Base-by-base conservation (phyloP, 164 flowering plant genomes). In the Taxillus chinensis region DNA sequence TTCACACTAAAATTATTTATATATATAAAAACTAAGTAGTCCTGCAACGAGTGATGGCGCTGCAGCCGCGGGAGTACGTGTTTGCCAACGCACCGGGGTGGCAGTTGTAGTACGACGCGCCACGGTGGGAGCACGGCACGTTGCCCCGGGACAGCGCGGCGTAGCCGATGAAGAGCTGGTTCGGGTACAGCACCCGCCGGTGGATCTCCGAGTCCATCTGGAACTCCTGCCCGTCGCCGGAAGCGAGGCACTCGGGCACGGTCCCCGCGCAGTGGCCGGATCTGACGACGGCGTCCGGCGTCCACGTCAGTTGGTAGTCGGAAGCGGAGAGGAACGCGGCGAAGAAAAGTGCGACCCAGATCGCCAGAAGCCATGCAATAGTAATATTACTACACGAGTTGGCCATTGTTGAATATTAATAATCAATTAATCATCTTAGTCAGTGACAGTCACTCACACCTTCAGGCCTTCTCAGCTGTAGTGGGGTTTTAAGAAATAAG, bases 61-160 rank as follows among this genome's bases (percentile, higher is more conserved):
- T 80, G 84, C 97, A 91, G 4, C 93, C 90, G 54, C 91, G 91
- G 56, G 40, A 51, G 77, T 91, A 91, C 4, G 98, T 96, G 61
- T 92, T 89, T 37, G 96, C 89, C 75, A 79, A 85, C 40, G 83
- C 90, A 3, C 92, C 93, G 3, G 83, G 64, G 57, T 74, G 68
- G 80, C 98, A 92, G 70, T 89, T 87, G 76, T 89, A 89, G 79
- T 92, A 92, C n/a, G 98, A 92, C 0, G 91, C 86, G 37, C 98
- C 98, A n/a, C 88, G 85, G 2, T 79, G 73, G 10, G 96, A 86
- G 76, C 96, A 89, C 4, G 96, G 96, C 38, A 87, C 90, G 5
- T 70, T 80, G 86, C 86, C 83, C 81, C 80, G 80, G 81, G 71
- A 76, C 61, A 87, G 79, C 46, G 95, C 96, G 55, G 77, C 90